Base-by-base conservation (phyloP, 306 rosid species). In the Biancaea sappan region DNA sequence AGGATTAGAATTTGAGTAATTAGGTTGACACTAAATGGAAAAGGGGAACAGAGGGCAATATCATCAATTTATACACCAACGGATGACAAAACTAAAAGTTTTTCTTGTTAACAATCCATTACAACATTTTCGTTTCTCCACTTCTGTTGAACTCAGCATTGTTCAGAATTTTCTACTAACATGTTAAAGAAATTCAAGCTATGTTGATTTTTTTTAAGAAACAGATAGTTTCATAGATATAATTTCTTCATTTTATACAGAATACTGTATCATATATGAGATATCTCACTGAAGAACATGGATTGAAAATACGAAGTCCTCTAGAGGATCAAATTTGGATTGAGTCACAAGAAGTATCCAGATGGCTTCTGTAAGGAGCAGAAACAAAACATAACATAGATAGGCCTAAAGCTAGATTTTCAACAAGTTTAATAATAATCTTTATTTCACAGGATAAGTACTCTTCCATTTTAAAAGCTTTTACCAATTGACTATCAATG, bases 171-270 rank as follows among this genome's bases (percentile, higher is more conserved):
- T 34, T 61, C 8, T 18, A 50, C 22, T 44, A 31, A 68, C 15
- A 63, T 72, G 64, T 52, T 32, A 6, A 38, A 67, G 13, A 18
- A 77, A 66, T 64, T 56, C 28, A 64, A 54, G 19, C 58, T 26
- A 51, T 58, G 43, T 16, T 3, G 16, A 5, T 31, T 26, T 32
- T 63, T 57, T 22, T 18, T 10, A 67, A 26, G 78, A 76, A 73
- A 34, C 56, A 78, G n/a, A 53, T 11, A 28, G 69, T 53, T 63
- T 60, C 52, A 60, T 29, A 26, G 63, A 8, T 59, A 19, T 31
- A 15, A 46, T 46, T 46, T 51, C 24, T 18, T 2, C 12, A 40
- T 4, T 38, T 16, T 18, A 21, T 14, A 10, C 11, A 12, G 35
- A 63, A 53, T 37, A 22, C 11, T 11, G 38, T 37, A 62, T 63